phyloP scores from a whole-genome alignment of 2,329 filamentous ascomycete genomes.

The Kalmusia sp. region DNA sequence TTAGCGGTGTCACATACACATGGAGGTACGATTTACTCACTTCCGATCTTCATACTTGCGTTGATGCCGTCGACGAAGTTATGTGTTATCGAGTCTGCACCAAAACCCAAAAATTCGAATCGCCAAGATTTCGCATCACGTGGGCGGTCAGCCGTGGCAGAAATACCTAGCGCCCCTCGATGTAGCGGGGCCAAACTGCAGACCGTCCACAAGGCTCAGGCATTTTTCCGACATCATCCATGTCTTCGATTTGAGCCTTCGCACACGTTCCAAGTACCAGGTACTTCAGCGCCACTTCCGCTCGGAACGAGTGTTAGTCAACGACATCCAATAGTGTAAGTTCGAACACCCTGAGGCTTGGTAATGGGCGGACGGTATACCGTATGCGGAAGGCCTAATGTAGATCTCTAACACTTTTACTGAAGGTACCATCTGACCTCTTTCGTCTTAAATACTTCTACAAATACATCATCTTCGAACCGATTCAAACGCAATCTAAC shows the following conservation, averaged over 20 bases:
- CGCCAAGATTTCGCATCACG: slow-evolving; percentile 21
- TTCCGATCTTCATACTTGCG: slow-evolving; percentile 51
- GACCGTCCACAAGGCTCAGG: no score
- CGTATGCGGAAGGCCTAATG: slow-evolving; percentile 15
- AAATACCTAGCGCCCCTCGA: slow-evolving; percentile 9
- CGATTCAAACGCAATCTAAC: neutral
- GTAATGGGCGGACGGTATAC: slow-evolving; percentile 22
- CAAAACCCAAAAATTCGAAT: slow-evolving; percentile 28
- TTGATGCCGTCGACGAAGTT: slow-evolving; percentile 20
- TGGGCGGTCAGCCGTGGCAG: slow-evolving; percentile 17
- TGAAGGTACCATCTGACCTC: neutral
- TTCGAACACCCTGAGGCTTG: neutral
- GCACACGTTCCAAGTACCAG: no score
- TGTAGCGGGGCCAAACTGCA: no score
- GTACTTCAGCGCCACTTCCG: no score
- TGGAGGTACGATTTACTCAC: slow-evolving; percentile 30
- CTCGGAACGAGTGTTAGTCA: no score
- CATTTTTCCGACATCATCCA: no score
- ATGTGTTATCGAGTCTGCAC: slow-evolving; percentile 18
- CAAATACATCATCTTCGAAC: neutral
- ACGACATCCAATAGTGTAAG: no score
- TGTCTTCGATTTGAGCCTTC: no score
- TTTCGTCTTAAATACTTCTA: neutral
- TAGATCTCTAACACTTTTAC: slow-evolving; percentile 4
- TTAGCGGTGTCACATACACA: slow-evolving; percentile 18